Evolutionary conservation across 2,329 filamentous ascomycete species (phyloP), one percentile per base, ranked within the genome.

Genomic region (Monilinia vaccinii-corymbosi): DNA sequence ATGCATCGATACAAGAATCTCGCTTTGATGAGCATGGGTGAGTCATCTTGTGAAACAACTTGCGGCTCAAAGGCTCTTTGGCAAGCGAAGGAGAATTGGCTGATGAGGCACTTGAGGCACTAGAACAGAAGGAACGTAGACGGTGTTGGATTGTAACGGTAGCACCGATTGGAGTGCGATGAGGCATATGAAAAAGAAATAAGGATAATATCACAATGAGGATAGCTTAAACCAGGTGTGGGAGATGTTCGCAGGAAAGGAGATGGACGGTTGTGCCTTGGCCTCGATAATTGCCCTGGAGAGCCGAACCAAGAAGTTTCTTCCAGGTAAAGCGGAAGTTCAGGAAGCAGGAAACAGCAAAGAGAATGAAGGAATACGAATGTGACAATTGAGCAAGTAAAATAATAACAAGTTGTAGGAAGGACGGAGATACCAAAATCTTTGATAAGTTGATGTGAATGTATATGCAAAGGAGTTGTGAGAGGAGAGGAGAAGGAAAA

Each of bases 101-200:
- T 38, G 48, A 28, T 25, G 57, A 55, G 23, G n/a, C 7, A 44
- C 25, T 53, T 23, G 21, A 62, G 53, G 46, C 62, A 62, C 31
- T 62, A 59, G 46, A 62, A 62, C 66, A 64, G 59, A 71, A 70
- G 56, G 66, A 70, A 45, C 68, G 68, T 63, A 71, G 44, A 62
- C 69, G 65, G 51, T 71, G 68, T 66, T 71, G 67, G 21, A 64
- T 68, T 61, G 60, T 50, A 60, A 51, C 53, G 57, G 57, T 59
- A 18, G 32, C 61, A 66, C 57, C 50, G 28, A 59, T 59, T 25
- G 57, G 57, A 18, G 57, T 59, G 28, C 57, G 57, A 55, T 38
- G 57, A 32, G 57, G 57, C 57, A 59, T 59, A 18, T 44, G 32
- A 58, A 21, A 32, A 25, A 18, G 21, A 34, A 48, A 18, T 13